Evolutionary conservation across 108 stramenopile species (phyloP).

Genomic region (Cyclotella choctawhatcheeana): DNA sequence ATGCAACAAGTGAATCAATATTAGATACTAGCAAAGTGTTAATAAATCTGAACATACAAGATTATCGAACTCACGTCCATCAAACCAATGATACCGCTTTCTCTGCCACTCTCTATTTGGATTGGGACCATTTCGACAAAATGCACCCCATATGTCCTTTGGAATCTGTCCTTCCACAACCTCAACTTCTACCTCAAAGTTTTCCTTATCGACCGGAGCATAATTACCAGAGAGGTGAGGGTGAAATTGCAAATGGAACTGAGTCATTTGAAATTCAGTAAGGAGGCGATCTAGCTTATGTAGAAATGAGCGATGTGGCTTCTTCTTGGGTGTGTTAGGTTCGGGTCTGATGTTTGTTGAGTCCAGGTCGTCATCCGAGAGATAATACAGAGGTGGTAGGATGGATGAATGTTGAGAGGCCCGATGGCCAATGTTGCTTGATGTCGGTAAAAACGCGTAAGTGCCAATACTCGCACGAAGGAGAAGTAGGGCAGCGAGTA

Average conservation of each 20-base stretch:
- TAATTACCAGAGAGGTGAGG: conserved; percentile 52
- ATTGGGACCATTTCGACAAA: conserved; percentile 56
- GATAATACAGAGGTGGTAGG: background rate
- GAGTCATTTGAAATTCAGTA: conserved; percentile 41
- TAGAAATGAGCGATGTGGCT: conserved; percentile 21
- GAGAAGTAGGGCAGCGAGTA: background rate
- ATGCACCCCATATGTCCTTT: conserved; percentile 31
- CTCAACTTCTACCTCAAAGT: conserved; percentile 34
- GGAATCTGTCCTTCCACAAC: conserved; percentile 55
- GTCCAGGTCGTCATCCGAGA: conserved; percentile 5
- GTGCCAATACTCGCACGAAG: background rate
- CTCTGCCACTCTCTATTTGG: conserved; percentile 26
- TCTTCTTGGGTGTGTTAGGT: background rate
- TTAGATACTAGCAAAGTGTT: background rate
- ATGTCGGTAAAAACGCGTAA: background rate
- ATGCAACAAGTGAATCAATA: background rate
- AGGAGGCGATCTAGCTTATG: conserved; percentile 46
- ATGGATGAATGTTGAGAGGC: background rate
- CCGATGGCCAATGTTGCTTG: background rate
- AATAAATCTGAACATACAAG: conserved; percentile 1
- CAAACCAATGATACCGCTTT: conserved; percentile 62
- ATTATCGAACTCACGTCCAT: conserved; percentile 53
- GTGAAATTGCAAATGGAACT: conserved; percentile 28
- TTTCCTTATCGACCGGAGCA: conserved; percentile 45
- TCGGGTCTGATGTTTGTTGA: background rate